Base-by-base conservation (phyloP, 2,329 filamentous ascomycete species). In the Moelleriella libera region DNA sequence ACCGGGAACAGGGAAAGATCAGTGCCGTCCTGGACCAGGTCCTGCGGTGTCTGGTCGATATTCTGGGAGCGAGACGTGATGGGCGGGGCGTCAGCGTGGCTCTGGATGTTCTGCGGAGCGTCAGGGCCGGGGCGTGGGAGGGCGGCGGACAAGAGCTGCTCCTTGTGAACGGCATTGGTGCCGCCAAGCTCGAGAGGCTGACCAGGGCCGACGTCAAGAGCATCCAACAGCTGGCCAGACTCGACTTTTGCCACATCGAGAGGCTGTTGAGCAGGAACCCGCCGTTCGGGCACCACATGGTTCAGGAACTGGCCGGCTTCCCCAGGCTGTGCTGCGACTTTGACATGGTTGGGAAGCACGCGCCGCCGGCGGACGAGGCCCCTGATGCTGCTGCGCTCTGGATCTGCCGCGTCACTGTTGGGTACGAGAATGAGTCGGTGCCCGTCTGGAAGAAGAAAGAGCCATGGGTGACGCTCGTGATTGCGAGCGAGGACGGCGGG, bases 91-190 rank as follows among this genome's bases (percentile, higher is more conserved):
- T 80, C 2, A 75, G 75, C 30, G 80, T 81, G 51, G 83, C 83
- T 5, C 72, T 97, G 2, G 84, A 90, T 57, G 73, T 97, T 5
- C 75, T 83, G 44, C 75, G 90, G 48, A 88, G 86, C 53, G 67
- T 97, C 46, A 75, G 78, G 28, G 85, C 88, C 2, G 77, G 75
- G 1, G 70, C 72, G 1, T 95, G 89, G 92, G 92, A 98, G 57
- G 80, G 84, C 34, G 85, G 81, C 2, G 78, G 85, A 0, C 71
- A 83, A 28, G 85, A 96, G 54, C 75, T 98, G 57, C 83, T 84
- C 50, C 90, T 97, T 60, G 74, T 98, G 2, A 79, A 85, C 0
- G 76, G 80, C 3, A 76, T 97, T 51, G 92, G 92, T 0, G 69
- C 79, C 5, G 85, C 82, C 1, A 76, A 78, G n/a, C 80, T 86